Evolutionary conservation across 306 rosid species (phyloP).

Genomic region (Arachis stenosperma): DNA sequence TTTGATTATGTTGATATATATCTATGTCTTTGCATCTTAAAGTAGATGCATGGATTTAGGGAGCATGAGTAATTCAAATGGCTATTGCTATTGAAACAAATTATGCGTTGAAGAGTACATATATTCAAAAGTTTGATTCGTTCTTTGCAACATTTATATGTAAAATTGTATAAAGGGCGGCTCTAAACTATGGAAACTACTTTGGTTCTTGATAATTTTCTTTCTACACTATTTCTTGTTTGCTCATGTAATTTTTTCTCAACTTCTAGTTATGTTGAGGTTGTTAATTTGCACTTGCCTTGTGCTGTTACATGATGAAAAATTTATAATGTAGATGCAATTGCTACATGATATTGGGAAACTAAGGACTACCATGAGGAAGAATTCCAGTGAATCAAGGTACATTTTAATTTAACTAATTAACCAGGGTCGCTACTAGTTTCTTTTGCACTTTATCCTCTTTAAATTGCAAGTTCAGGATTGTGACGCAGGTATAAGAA

Average conservation of each 20-base stretch:
- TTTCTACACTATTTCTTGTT: not conserved
- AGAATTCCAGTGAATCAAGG: conserved; percentile 93
- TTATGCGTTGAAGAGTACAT: not conserved
- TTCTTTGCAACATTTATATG: not conserved
- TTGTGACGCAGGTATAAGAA: conserved; percentile 72
- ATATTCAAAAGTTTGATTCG: conserved; percentile 1
- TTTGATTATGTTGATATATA: not conserved
- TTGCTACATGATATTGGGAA: conserved; percentile 93
- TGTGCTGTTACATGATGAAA: not conserved
- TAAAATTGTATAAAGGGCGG: not conserved
- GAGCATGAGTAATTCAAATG: not conserved
- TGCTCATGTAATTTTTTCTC: not conserved
- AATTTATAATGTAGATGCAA: conserved; percentile 57
- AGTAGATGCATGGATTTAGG: not conserved
- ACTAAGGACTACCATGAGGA: conserved; percentile 81
- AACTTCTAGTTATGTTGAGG: not conserved
- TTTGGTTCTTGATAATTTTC: not conserved
- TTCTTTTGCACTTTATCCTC: conserved; percentile 14
- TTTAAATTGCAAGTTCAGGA: conserved; percentile 34
- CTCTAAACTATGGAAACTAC: not conserved
- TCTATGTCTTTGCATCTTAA: not conserved
- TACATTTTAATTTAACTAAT: conserved; percentile 15
- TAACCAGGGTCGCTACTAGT: not conserved
- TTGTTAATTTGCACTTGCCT: conserved; percentile 15
- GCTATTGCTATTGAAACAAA: not conserved